Percentiles rank a stretch among this genome's conserved stretches.
Conservation (phyloP, 257 asterid genomes). For the Plectranthus barbatus region DNA sequence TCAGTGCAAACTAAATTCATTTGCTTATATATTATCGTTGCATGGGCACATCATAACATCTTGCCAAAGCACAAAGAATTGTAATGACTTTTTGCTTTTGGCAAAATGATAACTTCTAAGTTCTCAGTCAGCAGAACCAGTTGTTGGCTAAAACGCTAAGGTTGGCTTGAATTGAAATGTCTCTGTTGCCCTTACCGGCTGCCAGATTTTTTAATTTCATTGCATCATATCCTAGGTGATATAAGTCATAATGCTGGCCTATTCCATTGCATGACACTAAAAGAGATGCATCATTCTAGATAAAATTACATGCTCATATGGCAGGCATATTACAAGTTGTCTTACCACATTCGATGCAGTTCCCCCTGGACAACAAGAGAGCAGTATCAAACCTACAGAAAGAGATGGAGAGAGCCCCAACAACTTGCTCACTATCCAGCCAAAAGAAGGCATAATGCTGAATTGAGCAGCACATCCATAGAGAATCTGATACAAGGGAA, state of each 20-base stretch:
- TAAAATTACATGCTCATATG: neutral
- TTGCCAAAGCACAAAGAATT: neutral
- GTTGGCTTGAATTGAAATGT: neutral
- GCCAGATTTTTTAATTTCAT: neutral
- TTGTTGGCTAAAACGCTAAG: neutral
- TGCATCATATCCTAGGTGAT: neutral
- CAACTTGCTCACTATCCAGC: slow-evolving; percentile 55
- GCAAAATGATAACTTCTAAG: neutral
- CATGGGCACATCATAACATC: too few species aligned
- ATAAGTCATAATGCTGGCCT: neutral
- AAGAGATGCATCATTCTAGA: neutral
- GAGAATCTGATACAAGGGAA: slow-evolving; percentile 47
- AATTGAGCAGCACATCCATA: slow-evolving; percentile 85
- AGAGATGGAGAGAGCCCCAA: slow-evolving; percentile 74
- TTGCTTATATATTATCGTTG: neutral
- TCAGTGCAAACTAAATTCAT: neutral
- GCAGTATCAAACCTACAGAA: slow-evolving; percentile 77
- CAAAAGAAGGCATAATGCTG: slow-evolving; percentile 74
- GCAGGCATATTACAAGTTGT: neutral
- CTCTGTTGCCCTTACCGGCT: neutral
- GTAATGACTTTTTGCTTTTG: too few species aligned
- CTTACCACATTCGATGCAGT: slow-evolving; percentile 96
- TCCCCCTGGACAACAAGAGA: slow-evolving; percentile 92
- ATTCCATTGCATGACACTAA: neutral
- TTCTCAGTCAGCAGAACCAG: neutral